Conservation (phyloP, 2,329 filamentous ascomycete species). For the Sclerotinia borealis region DNA sequence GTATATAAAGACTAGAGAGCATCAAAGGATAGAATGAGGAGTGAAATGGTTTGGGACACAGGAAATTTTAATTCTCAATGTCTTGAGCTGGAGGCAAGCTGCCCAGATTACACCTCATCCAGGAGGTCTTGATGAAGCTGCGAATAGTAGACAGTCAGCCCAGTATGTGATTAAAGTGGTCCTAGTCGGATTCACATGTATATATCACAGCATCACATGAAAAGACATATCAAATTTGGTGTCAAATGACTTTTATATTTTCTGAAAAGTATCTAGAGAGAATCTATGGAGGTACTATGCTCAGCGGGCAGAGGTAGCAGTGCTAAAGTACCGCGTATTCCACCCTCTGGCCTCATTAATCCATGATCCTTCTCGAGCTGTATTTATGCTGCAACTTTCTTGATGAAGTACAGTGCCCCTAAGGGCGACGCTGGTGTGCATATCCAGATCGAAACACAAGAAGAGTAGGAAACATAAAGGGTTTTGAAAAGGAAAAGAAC, state of each 20-base stretch:
- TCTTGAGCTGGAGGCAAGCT: background rate
- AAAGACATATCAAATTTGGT: background rate
- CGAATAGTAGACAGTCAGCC: background rate
- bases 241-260: background rate
- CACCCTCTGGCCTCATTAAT: background rate
- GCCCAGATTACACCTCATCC: background rate
- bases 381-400: conserved; percentile 7
- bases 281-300: background rate
- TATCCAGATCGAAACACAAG: background rate
- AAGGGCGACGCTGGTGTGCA: background rate
- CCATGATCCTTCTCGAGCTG: background rate
- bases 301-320: background rate
- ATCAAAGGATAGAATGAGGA: background rate
- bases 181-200: background rate
- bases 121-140: background rate
- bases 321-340: background rate
- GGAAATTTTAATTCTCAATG: background rate
- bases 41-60: background rate
- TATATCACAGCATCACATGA: background rate
- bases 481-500: background rate
- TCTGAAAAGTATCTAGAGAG: background rate
- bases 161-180: background rate
- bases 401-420: conserved; percentile 1
- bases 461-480: background rate
- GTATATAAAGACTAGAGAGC: background rate